phyloP scores from a whole-genome alignment of 768 basidiomycete genomes.

The Tricholoma furcatifolium region DNA sequence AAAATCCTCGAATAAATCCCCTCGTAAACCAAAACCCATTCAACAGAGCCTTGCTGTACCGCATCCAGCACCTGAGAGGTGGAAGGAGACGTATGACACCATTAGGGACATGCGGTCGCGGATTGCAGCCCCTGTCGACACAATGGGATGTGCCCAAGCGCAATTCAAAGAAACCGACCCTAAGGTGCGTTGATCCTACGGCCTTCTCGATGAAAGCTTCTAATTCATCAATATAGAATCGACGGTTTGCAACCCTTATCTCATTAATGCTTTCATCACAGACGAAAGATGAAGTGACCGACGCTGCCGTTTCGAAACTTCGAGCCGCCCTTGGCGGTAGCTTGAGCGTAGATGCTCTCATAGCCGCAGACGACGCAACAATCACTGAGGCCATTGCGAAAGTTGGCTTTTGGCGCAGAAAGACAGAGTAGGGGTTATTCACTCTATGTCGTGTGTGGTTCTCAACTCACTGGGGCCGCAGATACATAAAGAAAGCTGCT shows the following conservation, averaged over 20 bases:
- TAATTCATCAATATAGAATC: slow-evolving; percentile 47
- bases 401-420: slow-evolving; percentile 91
- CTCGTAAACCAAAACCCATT: slow-evolving; percentile 58
- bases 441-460: background rate
- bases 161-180: slow-evolving; percentile 63
- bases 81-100: slow-evolving; percentile 67
- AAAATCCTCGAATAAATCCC: slow-evolving; percentile 24
- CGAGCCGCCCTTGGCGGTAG: slow-evolving; percentile 74
- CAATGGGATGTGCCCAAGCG: slow-evolving; percentile 83
- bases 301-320: slow-evolving; percentile 74
- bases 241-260: slow-evolving; percentile 81
- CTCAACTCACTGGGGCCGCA: background rate
- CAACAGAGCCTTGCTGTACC: slow-evolving; percentile 52
- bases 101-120: slow-evolving; percentile 77
- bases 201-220: background rate
- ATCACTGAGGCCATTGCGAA: slow-evolving; percentile 80
- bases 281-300: slow-evolving; percentile 89
- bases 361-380: slow-evolving; percentile 57
- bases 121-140: slow-evolving; percentile 85
- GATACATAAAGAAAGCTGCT: slow-evolving; percentile 73
- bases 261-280: slow-evolving; percentile 96
- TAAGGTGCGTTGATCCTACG: slow-evolving; percentile 41
- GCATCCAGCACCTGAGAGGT: slow-evolving; percentile 64
- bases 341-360: slow-evolving; percentile 70
- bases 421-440: slow-evolving; percentile 61